These are phyloP conservation scores for Aureobasidium sp. DNA, from an alignment of 2,329 filamentous ascomycete genomes.

Conservation along the genomic window DNA sequence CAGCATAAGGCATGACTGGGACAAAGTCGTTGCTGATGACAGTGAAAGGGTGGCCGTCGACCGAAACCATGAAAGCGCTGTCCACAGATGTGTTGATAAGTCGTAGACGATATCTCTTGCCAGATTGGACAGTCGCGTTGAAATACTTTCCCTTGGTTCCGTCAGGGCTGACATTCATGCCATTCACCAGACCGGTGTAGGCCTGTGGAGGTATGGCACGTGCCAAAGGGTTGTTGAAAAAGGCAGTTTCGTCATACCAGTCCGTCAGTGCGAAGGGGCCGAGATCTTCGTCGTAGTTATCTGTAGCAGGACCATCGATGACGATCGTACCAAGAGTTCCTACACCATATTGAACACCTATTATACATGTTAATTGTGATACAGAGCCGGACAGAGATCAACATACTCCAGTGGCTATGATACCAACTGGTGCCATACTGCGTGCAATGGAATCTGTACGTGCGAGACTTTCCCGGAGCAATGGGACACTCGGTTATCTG, in stretches of 20 bases:
- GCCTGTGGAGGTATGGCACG: slow-evolving; percentile 26
- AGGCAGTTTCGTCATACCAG: slow-evolving; percentile 16
- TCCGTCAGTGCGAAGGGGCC: slow-evolving; percentile 22
- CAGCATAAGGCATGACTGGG: slow-evolving; percentile 36
- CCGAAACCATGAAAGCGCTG: slow-evolving; percentile 31
- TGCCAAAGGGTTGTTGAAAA: neutral
- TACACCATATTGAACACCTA: slow-evolving; percentile 23
- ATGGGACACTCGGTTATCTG: slow-evolving; percentile 51
- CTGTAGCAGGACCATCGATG: slow-evolving; percentile 33
- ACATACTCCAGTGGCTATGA: slow-evolving; percentile 22
- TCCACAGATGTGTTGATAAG: slow-evolving; percentile 37
- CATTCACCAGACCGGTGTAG: slow-evolving; percentile 30
- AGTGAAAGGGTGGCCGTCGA: slow-evolving; percentile 37
- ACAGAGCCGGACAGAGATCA: slow-evolving; percentile 23
- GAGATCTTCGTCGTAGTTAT: slow-evolving; percentile 34
- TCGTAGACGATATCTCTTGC: slow-evolving; percentile 40
- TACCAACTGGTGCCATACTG: slow-evolving; percentile 32
- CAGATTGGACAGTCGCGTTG: slow-evolving; percentile 27
- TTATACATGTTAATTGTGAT: neutral
- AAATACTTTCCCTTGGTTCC: slow-evolving; percentile 22
- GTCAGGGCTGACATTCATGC: slow-evolving; percentile 24
- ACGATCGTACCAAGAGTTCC: slow-evolving; percentile 34
- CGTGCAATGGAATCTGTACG: slow-evolving; percentile 31
- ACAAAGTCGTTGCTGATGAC: slow-evolving; percentile 40
- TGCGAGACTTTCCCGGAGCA: slow-evolving; percentile 45